Evolutionary conservation across 2,329 filamentous ascomycete species (phyloP).

Genomic region (Aureobasidium sp.): DNA sequence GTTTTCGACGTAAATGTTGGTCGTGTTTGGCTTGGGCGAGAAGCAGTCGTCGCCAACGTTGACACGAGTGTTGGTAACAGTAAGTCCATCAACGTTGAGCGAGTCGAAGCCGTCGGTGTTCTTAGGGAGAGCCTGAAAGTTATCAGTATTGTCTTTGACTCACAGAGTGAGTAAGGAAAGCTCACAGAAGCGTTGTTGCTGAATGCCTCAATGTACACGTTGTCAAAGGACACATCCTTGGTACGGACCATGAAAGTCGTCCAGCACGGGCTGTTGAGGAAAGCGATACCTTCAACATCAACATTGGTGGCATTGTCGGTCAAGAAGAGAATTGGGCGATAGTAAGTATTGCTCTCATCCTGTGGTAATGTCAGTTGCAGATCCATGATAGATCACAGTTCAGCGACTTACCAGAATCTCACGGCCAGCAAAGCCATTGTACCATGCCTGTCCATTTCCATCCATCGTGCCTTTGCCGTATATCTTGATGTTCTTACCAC

Average conservation of each 20-base stretch:
- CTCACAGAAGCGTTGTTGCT: slow-evolving; percentile 38
- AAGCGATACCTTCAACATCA: slow-evolving; percentile 47
- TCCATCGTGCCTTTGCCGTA: slow-evolving; percentile 49
- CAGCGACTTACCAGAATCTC: slow-evolving; percentile 2
- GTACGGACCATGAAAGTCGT: slow-evolving; percentile 53
- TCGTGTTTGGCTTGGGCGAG: slow-evolving; percentile 51
- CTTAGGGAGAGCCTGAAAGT: slow-evolving; percentile 34
- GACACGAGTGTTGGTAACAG: slow-evolving; percentile 28
- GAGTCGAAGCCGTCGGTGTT: slow-evolving; percentile 58
- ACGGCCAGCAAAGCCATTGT: slow-evolving; percentile 22
- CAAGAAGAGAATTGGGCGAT: slow-evolving; percentile 52
- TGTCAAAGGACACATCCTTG: slow-evolving; percentile 45
- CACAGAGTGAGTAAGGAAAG: neutral
- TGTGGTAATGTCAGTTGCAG: neutral
- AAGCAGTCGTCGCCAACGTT: slow-evolving; percentile 49
- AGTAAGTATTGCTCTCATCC: slow-evolving; percentile 42
- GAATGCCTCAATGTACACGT: slow-evolving; percentile 46
- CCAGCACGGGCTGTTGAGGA: slow-evolving; percentile 55
- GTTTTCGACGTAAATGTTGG: slow-evolving; percentile 47
- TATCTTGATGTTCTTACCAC: slow-evolving; percentile 52
- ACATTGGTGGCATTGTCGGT: slow-evolving; percentile 53
- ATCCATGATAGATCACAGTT: neutral
- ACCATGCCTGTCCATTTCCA: slow-evolving; percentile 46
- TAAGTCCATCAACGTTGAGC: slow-evolving; percentile 47
- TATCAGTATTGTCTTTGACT: neutral